Evolutionary conservation across 805 yeast genomes (phyloP), one percentile per base, ranked within the genome.

Genomic region (Blastobotrys robertii): DNA sequence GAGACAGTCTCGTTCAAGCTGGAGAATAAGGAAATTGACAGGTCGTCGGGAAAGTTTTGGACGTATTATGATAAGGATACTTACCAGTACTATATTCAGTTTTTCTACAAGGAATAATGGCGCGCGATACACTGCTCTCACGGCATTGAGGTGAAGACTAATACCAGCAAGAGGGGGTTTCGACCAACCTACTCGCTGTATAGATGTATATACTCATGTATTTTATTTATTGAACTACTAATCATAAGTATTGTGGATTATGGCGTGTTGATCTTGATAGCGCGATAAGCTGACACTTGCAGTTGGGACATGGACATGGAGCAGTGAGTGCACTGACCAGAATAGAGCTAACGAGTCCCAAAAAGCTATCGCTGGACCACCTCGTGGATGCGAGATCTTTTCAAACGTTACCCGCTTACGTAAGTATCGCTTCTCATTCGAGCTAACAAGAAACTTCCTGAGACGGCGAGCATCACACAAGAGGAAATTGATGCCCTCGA

Each of bases 1-100:
- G 90, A 86, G 47, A 85, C 80, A 45, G 68, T 86, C 8, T 83
- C 81, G 1, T 66, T 90, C 44, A 79, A 84, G 45, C 68, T 92
- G 9, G 94, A 94, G 1, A 68, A 76, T 11, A 66, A 56, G 14
- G 75, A 77, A 16, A 66, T 77, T 10, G 77, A 72, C 47, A 49
- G 51, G 34, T 40, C 52, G 16, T 55, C 53, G 2, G 55, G 55
- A 9, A 51, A 54, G 41, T 71, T 76, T 30, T 84, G 87, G 82
- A 76, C 81, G 54, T 72, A 69, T 57, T 87, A 84, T 80, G 94
- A 87, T 58, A 58, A 56, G 6, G 94, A 84, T 53, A 66, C 78
- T 1, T 72, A 73, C 46, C 80, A 75, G 47, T 84, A 76, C 52
- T 84, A 76, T 54, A 53, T 87, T 11, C 97, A 87, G 60, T 57